Conservation (phyloP, 1,139 yeast genomes). For the Yamadazyma buinensis region DNA sequence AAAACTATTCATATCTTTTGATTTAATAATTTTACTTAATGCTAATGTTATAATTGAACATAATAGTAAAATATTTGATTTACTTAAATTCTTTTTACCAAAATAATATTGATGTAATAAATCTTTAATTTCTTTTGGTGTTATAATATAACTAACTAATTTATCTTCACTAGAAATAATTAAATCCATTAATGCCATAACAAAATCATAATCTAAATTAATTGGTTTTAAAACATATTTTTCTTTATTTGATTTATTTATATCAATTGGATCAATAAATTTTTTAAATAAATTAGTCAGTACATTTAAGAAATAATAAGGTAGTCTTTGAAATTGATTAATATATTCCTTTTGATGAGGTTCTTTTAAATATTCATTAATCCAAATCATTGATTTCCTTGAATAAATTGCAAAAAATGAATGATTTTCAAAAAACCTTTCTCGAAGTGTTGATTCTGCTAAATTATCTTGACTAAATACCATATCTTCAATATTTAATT, state of each 20-base stretch:
- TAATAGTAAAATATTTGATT: conserved; percentile 9
- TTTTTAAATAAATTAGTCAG: conserved; percentile 19
- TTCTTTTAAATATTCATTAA: conserved; percentile 23
- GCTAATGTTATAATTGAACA: conserved; percentile 6
- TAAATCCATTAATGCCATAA: conserved; percentile 22
- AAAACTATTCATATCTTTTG: background rate
- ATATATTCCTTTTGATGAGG: conserved; percentile 18
- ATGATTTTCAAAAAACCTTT: conserved; percentile 35
- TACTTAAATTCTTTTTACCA: conserved; percentile 4
- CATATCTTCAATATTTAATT: conserved; percentile 1
- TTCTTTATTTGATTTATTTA: conserved; percentile 19
- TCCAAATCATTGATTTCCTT: conserved; percentile 34
- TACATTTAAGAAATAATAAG: conserved; percentile 21
- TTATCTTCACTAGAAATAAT: conserved; percentile 10
- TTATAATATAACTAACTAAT: conserved; percentile 13
- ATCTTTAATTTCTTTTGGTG: conserved; percentile 14
- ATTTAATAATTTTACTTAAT: conserved; percentile 4
- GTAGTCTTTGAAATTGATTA: conserved; percentile 30
- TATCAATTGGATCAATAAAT: conserved; percentile 34
- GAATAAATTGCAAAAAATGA: conserved; percentile 37
- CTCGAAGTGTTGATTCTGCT: conserved; percentile 6
- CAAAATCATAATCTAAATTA: conserved; percentile 21
- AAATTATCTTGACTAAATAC: conserved; percentile 2
- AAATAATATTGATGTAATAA: conserved; percentile 21
- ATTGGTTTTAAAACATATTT: conserved; percentile 26